Evolutionary conservation across 1,284 basidiomycete genomes (phyloP).

Genomic region (Hemileccinum hortonii): DNA sequence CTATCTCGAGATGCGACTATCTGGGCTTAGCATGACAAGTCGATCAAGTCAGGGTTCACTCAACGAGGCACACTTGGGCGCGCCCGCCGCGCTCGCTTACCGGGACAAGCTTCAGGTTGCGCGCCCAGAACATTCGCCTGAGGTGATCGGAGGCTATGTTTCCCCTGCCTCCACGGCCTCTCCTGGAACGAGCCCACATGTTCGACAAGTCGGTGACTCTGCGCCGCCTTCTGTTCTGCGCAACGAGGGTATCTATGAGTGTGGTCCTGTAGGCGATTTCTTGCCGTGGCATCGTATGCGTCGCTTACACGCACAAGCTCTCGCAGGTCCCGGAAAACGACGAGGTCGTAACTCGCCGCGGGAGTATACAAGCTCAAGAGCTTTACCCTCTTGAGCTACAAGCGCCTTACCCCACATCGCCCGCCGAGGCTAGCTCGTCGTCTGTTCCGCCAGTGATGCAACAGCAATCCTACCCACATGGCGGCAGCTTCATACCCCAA

Average conservation of each 20-base stretch:
- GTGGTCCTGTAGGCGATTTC: conserved; percentile 17
- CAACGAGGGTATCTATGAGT: conserved; percentile 28
- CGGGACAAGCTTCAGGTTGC: conserved; percentile 24
- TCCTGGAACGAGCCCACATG: conserved; percentile 42
- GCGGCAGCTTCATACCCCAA: conserved; percentile 15
- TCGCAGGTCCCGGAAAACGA: conserved; percentile 26
- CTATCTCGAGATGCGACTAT: conserved; percentile 46
- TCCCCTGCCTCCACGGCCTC: conserved; percentile 45
- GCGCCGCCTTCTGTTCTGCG: conserved; percentile 23
- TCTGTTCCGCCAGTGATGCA: conserved; percentile 15
- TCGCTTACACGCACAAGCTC: conserved; percentile 18
- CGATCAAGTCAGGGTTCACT: conserved; percentile 32
- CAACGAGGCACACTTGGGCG: conserved; percentile 27
- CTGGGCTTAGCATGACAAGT: conserved; percentile 46
- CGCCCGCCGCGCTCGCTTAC: conserved; percentile 24
- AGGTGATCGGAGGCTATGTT: conserved; percentile 28
- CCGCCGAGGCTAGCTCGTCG: conserved; percentile 16
- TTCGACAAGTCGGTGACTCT: conserved; percentile 31
- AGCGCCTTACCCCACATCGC: conserved; percentile 16
- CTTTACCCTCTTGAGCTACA: conserved; percentile 22
- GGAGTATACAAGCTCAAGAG: conserved; percentile 23
- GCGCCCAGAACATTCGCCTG: conserved; percentile 19
- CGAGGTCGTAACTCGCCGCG: conserved; percentile 29
- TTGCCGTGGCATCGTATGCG: not conserved
- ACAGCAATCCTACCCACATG: conserved; percentile 19